A percentile compares a stretch with the other conserved stretches of the same genome.
These are phyloP conservation scores for Colletotrichum sp. DNA, from an alignment of 2,329 filamentous ascomycete species.

Conservation along the genomic window DNA sequence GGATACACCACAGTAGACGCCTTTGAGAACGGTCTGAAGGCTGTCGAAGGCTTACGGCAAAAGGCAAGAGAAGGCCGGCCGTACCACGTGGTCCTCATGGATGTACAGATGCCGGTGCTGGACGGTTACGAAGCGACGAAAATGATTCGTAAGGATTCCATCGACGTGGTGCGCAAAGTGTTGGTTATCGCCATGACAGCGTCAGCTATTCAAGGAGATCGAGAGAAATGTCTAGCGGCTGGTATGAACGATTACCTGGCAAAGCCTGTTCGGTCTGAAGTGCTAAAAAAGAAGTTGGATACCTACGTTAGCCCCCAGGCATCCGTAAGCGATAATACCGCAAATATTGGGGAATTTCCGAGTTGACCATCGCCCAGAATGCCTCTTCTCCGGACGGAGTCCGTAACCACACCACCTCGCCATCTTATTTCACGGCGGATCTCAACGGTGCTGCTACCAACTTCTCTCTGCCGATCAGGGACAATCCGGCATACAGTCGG, in stretches of 20 bases:
- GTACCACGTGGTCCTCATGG: constrained; percentile 93
- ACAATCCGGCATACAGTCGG: constrained; percentile 26
- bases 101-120: constrained; percentile 93
- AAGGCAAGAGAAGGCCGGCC: constrained; percentile 75
- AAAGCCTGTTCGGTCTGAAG: constrained; percentile 89
- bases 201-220: constrained; percentile 89
- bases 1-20: constrained; percentile 84
- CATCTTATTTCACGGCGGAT: constrained; percentile 22
- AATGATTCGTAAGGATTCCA: constrained; percentile 76
- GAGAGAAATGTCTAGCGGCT: constrained; percentile 92
- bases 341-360: not conserved
- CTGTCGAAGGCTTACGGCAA: constrained; percentile 81
- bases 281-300: constrained; percentile 82
- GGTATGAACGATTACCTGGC: constrained; percentile 98
- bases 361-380: not conserved
- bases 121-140: constrained; percentile 93
- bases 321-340: constrained; percentile 1
- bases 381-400: not conserved
- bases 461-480: constrained; percentile 24
- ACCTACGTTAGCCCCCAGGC: constrained; percentile 52
- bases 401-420: constrained; percentile 22
- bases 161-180: constrained; percentile 79
- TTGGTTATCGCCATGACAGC: constrained; percentile 99
- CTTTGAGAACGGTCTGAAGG: constrained; percentile 88
- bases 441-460: constrained; percentile 20